These are phyloP conservation scores for Melocanna baccifera DNA, from an alignment of 176 grass and related monocot species.

Conservation along the genomic window DNA sequence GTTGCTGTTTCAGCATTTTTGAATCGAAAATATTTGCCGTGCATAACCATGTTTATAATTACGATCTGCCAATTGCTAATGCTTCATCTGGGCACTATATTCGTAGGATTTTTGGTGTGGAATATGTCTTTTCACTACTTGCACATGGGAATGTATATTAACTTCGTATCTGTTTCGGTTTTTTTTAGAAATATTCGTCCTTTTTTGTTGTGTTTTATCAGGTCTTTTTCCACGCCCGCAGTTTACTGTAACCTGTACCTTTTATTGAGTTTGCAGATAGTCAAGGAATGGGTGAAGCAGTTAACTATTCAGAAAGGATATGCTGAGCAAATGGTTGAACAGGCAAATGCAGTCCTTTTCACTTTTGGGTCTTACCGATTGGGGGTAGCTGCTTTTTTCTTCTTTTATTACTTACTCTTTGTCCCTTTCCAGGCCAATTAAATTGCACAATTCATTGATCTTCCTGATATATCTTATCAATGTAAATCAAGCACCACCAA, in stretches of 20 bases:
- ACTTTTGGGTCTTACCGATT: slow-evolving; percentile 93
- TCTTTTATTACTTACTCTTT: slow-evolving; percentile 15
- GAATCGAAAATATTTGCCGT: not conserved
- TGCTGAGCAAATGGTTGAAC: slow-evolving; percentile 71
- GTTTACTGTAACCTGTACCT: not conserved
- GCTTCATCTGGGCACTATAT: not conserved
- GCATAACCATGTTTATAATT: not conserved
- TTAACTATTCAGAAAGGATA: slow-evolving; percentile 76
- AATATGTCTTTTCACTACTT: not conserved
- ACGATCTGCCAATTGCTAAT: not conserved
- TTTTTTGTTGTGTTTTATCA: not conserved
- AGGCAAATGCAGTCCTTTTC: slow-evolving; percentile 87
- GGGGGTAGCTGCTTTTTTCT: slow-evolving; percentile 58
- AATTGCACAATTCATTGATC: not conserved
- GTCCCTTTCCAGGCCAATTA: not conserved
- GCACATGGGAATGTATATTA: not conserved
- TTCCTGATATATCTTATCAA: not conserved
- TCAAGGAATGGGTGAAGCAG: slow-evolving; percentile 81
- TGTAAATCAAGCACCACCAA: not conserved
- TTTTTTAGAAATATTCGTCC: not conserved
- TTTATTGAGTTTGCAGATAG: slow-evolving; percentile 54
- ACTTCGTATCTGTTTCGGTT: not conserved
- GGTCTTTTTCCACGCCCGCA: not conserved
- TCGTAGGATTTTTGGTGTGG: not conserved
- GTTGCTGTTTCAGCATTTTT: not conserved